phyloP scores from a whole-genome alignment of 306 rosid species.

The Cercis canadensis region DNA sequence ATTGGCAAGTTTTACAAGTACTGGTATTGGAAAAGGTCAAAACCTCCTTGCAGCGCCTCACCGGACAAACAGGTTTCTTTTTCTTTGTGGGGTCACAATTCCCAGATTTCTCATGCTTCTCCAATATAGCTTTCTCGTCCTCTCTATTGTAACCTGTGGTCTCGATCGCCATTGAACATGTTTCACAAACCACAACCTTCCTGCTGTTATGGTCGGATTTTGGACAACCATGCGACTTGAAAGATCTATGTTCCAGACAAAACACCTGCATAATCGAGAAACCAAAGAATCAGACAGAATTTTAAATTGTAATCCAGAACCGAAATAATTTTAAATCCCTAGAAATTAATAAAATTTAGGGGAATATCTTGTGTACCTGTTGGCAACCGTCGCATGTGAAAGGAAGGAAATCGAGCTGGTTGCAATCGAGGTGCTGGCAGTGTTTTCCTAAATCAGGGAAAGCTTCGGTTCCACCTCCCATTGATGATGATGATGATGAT shows the following conservation, averaged over 20 bases:
- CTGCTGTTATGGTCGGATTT: constrained; percentile 77
- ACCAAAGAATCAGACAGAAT: background rate
- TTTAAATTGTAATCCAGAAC: too few species aligned
- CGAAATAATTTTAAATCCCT: too few species aligned
- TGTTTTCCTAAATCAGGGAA: constrained; percentile 89
- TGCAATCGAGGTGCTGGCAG: constrained; percentile 72
- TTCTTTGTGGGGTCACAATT: constrained; percentile 75
- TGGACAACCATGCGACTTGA: constrained; percentile 72
- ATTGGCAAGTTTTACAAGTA: constrained; percentile 69
- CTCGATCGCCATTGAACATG: constrained; percentile 78
- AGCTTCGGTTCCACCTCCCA: constrained; percentile 93
- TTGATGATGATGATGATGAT: constrained; percentile 21
- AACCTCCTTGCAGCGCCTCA: constrained; percentile 69
- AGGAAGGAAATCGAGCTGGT: constrained; percentile 90
- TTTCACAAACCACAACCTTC: constrained; percentile 75
- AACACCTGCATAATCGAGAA: constrained; percentile 56
- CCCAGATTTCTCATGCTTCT: constrained; percentile 66
- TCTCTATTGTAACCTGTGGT: constrained; percentile 54
- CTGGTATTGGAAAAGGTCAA: constrained; percentile 78
- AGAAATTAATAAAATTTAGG: too few species aligned
- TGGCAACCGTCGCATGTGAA: constrained; percentile 76
- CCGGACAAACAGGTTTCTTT: constrained; percentile 79
- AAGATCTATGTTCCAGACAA: constrained; percentile 82
- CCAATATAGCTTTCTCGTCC: constrained; percentile 53
- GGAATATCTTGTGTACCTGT: constrained; percentile 36